Evolutionary conservation across 345 rosid genomes (phyloP).

Genomic region (Ceriops tagal): DNA sequence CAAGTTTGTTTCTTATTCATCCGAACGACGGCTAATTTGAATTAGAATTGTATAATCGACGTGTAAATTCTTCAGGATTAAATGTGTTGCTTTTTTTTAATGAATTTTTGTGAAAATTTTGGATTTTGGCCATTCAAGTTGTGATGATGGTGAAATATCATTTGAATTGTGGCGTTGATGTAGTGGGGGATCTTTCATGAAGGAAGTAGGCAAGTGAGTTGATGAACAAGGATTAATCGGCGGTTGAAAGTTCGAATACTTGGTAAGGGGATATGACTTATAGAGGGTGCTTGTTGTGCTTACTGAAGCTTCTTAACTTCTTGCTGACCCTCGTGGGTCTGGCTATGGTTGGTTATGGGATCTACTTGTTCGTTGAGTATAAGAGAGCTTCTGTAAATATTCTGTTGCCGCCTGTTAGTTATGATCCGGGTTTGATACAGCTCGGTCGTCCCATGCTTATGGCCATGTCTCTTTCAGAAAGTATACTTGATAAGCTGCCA

Average conservation of each 20-base stretch:
- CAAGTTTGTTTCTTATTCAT: too few species aligned
- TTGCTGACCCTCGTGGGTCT: slow-evolving; percentile 72
- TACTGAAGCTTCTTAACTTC: slow-evolving; percentile 78
- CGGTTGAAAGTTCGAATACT: background rate
- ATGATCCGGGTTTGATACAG: slow-evolving; percentile 36
- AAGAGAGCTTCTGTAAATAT: slow-evolving; percentile 36
- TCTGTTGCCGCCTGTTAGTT: slow-evolving; percentile 25
- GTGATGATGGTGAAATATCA: background rate
- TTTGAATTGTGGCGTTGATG: background rate
- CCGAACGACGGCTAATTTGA: too few species aligned
- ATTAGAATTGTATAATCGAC: too few species aligned
- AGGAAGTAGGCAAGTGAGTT: slow-evolving; percentile 9
- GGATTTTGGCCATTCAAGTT: too few species aligned
- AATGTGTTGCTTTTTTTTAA: too few species aligned
- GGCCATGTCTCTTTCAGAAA: slow-evolving; percentile 52
- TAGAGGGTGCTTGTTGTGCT: slow-evolving; percentile 74
- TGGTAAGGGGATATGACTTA: slow-evolving; percentile 57
- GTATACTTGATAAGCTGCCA: slow-evolving; percentile 57
- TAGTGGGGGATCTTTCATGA: slow-evolving; percentile 4
- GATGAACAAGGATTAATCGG: slow-evolving; percentile 1
- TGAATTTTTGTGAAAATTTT: too few species aligned
- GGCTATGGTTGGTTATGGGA: slow-evolving; percentile 91
- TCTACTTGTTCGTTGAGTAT: slow-evolving; percentile 85
- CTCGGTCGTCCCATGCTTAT: slow-evolving; percentile 87
- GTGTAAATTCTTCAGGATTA: too few species aligned